Conservation (phyloP, 805 yeast genomes). For the Saturnispora bothae region DNA sequence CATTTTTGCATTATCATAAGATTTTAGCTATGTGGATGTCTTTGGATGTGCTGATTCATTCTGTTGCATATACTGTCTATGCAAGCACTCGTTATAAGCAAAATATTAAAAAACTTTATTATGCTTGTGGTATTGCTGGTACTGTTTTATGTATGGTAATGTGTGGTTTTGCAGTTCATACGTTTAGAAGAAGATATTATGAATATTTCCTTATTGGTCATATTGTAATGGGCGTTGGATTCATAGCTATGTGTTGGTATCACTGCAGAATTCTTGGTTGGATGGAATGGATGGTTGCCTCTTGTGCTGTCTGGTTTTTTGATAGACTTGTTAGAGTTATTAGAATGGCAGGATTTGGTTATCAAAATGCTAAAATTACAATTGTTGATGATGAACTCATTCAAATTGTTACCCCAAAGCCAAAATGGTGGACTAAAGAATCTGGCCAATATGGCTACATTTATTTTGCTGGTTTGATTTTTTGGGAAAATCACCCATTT, state of each 20-base stretch:
- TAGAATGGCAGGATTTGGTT: conserved; percentile 19
- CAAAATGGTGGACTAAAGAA: conserved; percentile 35
- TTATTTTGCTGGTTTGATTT: conserved; percentile 40
- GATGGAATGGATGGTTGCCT: conserved; percentile 27
- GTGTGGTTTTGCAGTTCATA: conserved; percentile 37
- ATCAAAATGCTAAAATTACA: conserved; percentile 16
- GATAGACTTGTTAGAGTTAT: conserved; percentile 40
- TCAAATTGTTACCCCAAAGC: conserved; percentile 38
- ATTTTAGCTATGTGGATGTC: conserved; percentile 48
- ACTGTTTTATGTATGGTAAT: conserved; percentile 34
- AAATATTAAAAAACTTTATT: conserved; percentile 13
- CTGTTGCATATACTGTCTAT: conserved; percentile 24
- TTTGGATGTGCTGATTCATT: conserved; percentile 32
- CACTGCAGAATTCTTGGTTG: conserved; percentile 38
- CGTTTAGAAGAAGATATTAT: conserved; percentile 43
- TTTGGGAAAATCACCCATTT: conserved; percentile 71
- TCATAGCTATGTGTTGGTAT: conserved; percentile 44
- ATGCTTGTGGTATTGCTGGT: conserved; percentile 29
- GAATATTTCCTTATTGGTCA: conserved; percentile 55
- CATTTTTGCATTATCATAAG: conserved; percentile 49
- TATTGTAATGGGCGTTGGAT: conserved; percentile 41
- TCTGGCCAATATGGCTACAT: conserved; percentile 51
- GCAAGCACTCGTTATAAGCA: conserved; percentile 8
- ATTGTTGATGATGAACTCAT: conserved; percentile 27
- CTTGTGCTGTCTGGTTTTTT: conserved; percentile 39